A percentile compares a stretch with the other conserved stretches of the same genome.
Conservation (phyloP, 2,329 filamentous ascomycete genomes). For the Stagonosporopsis chrysanthemi region DNA sequence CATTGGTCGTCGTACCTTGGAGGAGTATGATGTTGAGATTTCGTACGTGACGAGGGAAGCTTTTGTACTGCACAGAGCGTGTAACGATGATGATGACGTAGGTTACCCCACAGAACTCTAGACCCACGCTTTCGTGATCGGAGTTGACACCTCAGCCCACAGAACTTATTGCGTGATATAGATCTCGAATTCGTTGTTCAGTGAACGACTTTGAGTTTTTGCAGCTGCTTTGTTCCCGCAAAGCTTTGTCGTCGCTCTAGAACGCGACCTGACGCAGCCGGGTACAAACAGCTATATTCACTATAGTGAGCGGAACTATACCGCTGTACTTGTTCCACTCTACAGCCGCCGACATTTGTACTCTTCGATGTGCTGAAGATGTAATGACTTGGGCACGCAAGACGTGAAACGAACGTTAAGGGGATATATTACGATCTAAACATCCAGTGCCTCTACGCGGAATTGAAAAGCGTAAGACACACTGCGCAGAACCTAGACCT, state of each 20-base stretch:
- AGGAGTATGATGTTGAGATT: conserved; percentile 7
- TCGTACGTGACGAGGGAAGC: not conserved
- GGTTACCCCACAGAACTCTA: conserved; percentile 5
- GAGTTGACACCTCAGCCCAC: conserved; percentile 3
- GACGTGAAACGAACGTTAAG: conserved; percentile 12
- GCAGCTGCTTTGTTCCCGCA: not conserved
- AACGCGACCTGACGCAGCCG: not conserved
- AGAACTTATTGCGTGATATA: conserved; percentile 9
- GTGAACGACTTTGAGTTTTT: not conserved
- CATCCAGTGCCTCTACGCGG: conserved; percentile 27
- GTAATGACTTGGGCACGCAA: not conserved
- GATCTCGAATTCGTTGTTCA: not conserved
- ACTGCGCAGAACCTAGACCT: conserved; percentile 25
- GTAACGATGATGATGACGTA: conserved; percentile 7
- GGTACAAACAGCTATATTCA: not conserved
- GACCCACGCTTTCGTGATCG: conserved; percentile 6
- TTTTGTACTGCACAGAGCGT: conserved; percentile 11
- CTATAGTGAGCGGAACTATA: not conserved
- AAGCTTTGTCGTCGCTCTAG: not conserved
- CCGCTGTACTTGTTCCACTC: not conserved
- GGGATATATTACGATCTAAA: conserved; percentile 34
- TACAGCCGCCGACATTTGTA: not conserved
- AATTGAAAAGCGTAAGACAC: conserved; percentile 21
- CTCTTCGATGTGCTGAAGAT: not conserved
- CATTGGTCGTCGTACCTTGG: conserved; percentile 23